Percentiles rank a stretch among this genome's conserved stretches.
Conservation (phyloP, 257 asterid genomes). For the Craterostigma plantagineum region DNA sequence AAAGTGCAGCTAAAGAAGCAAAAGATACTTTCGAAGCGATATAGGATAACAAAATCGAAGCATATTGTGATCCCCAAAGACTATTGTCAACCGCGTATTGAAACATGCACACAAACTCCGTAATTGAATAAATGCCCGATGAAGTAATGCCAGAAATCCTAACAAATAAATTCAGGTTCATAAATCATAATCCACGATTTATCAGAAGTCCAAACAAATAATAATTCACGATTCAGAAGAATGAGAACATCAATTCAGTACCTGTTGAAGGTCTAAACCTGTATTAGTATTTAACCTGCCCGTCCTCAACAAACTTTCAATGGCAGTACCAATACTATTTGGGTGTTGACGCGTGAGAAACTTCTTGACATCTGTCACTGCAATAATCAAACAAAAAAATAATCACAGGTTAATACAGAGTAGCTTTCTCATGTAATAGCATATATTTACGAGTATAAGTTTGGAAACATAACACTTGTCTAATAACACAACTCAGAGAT, state of each 20-base stretch:
- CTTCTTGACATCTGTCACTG: slow-evolving; percentile 62
- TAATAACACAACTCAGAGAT: no score
- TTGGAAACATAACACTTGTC: neutral
- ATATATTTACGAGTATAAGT: neutral
- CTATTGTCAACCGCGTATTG: no score
- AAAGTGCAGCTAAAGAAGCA: no score
- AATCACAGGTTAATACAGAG: neutral
- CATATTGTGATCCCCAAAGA: no score
- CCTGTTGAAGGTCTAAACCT: slow-evolving; percentile 91
- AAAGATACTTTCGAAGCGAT: no score
- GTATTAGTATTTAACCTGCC: slow-evolving; percentile 62
- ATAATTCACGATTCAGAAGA: no score
- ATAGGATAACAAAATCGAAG: no score
- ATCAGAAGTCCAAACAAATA: neutral
- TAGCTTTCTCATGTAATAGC: no score
- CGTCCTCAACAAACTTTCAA: slow-evolving; percentile 79
- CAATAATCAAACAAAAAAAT: slow-evolving; percentile 10
- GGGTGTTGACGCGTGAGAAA: slow-evolving; percentile 44
- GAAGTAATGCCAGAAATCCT: no score
- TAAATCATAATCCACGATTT: neutral
- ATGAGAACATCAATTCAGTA: slow-evolving; percentile 11
- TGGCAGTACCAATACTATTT: slow-evolving; percentile 39
- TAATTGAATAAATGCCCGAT: no score
- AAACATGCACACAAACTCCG: no score
- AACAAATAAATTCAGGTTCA: no score